Percentiles rank a stretch among this genome's conserved stretches.
Conservation (phyloP, 345 rosid species). For the Aquilaria sinensis region DNA sequence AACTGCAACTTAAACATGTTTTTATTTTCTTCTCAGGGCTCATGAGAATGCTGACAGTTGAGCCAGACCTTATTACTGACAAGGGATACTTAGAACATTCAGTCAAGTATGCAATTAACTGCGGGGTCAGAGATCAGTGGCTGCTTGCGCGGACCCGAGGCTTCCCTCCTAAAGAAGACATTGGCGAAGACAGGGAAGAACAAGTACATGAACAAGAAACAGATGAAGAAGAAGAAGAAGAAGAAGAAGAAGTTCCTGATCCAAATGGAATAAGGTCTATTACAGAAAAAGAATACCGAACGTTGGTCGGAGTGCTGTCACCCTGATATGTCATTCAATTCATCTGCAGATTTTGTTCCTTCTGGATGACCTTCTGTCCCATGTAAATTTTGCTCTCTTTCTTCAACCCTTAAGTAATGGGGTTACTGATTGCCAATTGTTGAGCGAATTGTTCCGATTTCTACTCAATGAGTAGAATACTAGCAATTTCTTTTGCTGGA, state of each 20-base stretch:
- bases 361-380: too few species aligned
- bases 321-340: slow-evolving; percentile 3
- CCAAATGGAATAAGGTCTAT: slow-evolving; percentile 50
- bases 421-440: too few species aligned
- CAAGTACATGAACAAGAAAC: slow-evolving; percentile 40
- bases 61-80: slow-evolving; percentile 58
- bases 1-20: slow-evolving; percentile 6
- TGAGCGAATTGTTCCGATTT: too few species aligned
- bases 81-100: slow-evolving; percentile 57
- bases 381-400: slow-evolving; percentile 3
- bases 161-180: slow-evolving; percentile 65
- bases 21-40: slow-evolving; percentile 45
- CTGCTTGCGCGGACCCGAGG: slow-evolving; percentile 48
- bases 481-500: too few species aligned
- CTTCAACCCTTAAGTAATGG: background rate
- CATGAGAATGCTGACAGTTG: slow-evolving; percentile 77
- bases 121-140: slow-evolving; percentile 91
- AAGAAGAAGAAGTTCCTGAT: slow-evolving; percentile 47
- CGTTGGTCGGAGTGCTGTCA: slow-evolving; percentile 23
- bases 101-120: slow-evolving; percentile 64
- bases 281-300: slow-evolving; percentile 54
- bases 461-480: too few species aligned
- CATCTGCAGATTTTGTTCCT: background rate
- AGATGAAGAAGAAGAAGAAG: slow-evolving; percentile 36
- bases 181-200: slow-evolving; percentile 43